Evolutionary conservation across 75 land plant species (phyloP).

Genomic region (Picea glauca): DNA sequence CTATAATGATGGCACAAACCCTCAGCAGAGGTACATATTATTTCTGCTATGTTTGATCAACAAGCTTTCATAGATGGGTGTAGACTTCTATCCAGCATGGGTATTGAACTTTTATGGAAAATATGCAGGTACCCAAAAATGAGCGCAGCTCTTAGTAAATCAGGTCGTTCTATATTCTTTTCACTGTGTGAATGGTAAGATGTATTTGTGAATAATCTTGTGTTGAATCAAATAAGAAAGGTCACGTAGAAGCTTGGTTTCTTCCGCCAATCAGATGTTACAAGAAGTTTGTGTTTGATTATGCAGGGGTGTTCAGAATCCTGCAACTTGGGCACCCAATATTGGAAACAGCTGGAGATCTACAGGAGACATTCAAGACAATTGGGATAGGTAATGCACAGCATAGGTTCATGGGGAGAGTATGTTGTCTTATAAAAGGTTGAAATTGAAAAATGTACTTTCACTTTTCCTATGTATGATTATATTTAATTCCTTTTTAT

Average conservation of each 20-base stretch:
- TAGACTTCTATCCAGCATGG: background rate
- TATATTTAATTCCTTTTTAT: background rate
- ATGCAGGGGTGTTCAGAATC: conserved; percentile 63
- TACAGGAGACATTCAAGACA: conserved; percentile 77
- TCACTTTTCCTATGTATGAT: background rate
- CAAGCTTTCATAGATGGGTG: background rate
- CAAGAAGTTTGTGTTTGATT: background rate
- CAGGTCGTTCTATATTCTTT: conserved; percentile 73
- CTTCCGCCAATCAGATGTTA: background rate
- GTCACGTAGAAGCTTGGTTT: no score
- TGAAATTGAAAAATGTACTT: background rate
- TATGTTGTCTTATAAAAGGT: background rate
- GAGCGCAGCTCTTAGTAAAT: conserved; percentile 64
- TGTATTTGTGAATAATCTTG: background rate
- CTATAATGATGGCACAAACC: conserved; percentile 20
- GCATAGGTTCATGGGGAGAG: no score
- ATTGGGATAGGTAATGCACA: conserved; percentile 66
- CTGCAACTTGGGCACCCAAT: conserved; percentile 70
- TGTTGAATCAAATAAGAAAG: background rate
- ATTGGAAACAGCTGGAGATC: conserved; percentile 92
- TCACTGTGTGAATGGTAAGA: conserved; percentile 94
- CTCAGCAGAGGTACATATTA: conserved; percentile 17
- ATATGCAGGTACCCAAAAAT: conserved; percentile 66
- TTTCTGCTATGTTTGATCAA: background rate
- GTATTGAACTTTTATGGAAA: background rate